Evolutionary conservation across 2,329 filamentous ascomycete species (phyloP), one percentile per base, ranked within the genome.

Genomic region (Cordyceps cicadae): DNA sequence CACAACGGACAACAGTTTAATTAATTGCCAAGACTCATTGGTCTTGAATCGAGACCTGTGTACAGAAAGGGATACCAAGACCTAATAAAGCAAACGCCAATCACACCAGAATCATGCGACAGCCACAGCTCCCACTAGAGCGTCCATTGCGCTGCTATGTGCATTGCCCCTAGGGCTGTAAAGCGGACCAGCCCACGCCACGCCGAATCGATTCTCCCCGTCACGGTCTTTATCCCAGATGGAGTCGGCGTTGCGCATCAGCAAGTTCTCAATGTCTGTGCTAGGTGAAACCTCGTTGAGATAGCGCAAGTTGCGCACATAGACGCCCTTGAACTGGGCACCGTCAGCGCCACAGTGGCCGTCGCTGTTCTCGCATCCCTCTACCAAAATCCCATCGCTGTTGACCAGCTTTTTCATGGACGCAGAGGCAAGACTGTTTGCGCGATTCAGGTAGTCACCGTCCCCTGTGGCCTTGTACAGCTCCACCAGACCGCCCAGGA

Each of bases 251-350:
- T 88, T 90, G 39, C 71, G 74, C 54, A 77, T 70, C 60, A 90
- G 81, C 59, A 86, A 85, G 2, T 73, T 69, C 17, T 72, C 74
- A 67, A 85, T 87, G 12, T 70, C 70, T 6, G 75, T 69, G 46
- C 80, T 73, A 0, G 81, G 81, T 1, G 77, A 78, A 2, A 72
- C 80, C 1, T 73, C 67, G 32, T 87, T 75, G 37, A 91, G 71
- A 60, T 81, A 79, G 43, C 79, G 77, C 24, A 90, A 73, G 67
- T 88, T 88, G 29, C 86, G 79, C 17, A 82, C 77, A 63, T 90
- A 89, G 41, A 90, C 77, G 5, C 88, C 88, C 71, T 91, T 90
- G 79, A 90, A 91, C 67, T 88, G 84, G 26, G 82, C 77, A 1
- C 77, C 80, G 62, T 86, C 81, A 21, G 67, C 70, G 15, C 74